Percentiles rank a stretch among this genome's conserved stretches.
Conservation (phyloP, 495 filamentous ascomycete genomes). For the Talaromyces nanjingensis region DNA sequence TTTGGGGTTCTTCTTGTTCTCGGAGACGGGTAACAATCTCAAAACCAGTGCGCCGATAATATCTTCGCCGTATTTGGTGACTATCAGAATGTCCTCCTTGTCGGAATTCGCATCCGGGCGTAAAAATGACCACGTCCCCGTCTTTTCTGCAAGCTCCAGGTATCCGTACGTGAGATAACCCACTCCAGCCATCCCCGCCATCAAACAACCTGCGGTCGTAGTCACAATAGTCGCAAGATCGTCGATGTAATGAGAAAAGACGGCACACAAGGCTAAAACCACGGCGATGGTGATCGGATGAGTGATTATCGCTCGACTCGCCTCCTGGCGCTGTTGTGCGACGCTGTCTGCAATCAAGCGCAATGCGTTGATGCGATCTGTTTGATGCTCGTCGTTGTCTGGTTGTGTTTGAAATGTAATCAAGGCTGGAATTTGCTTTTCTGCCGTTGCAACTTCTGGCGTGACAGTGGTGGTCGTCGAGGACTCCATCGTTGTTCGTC, state of each 20-base stretch:
- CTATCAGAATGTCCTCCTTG: slow-evolving; percentile 36
- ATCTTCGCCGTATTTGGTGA: slow-evolving; percentile 48
- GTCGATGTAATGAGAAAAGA: slow-evolving; percentile 24
- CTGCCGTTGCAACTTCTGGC: neutral
- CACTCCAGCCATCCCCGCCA: slow-evolving; percentile 35
- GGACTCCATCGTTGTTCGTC: neutral
- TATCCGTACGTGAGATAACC: slow-evolving; percentile 38
- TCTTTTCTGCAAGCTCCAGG: slow-evolving; percentile 43
- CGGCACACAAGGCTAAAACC: slow-evolving; percentile 15
- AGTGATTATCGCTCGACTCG: slow-evolving; percentile 44
- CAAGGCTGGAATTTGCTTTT: neutral
- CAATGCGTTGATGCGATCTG: slow-evolving; percentile 37
- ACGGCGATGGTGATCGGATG: slow-evolving; percentile 39
- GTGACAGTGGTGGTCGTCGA: neutral
- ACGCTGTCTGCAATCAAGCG: slow-evolving; percentile 51
- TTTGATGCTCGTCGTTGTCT: neutral
- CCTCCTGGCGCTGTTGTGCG: slow-evolving; percentile 55
- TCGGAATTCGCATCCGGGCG: slow-evolving; percentile 2
- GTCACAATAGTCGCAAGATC: slow-evolving; percentile 13
- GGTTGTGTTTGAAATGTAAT: slow-evolving; percentile 5
- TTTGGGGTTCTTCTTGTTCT: slow-evolving; percentile 5
- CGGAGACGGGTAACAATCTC: slow-evolving; percentile 23
- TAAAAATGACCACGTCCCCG: slow-evolving; percentile 43
- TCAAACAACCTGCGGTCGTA: slow-evolving; percentile 37
- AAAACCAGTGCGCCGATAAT: slow-evolving; percentile 52